Base-by-base conservation (phyloP, 1,139 yeast genomes). In the Lodderomyces margitis region DNA sequence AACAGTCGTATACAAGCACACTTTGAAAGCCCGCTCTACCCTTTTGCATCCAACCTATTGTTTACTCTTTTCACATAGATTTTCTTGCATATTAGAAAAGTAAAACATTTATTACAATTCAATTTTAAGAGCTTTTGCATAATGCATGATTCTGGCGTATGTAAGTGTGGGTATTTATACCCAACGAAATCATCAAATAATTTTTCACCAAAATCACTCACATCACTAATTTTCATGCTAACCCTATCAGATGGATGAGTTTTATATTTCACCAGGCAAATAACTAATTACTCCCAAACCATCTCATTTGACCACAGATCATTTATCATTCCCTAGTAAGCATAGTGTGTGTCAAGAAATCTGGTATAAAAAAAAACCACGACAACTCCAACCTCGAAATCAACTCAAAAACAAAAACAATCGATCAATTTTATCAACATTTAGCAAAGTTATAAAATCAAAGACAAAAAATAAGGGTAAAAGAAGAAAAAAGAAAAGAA, bases 151-250 rank as follows among this genome's bases (percentile, higher is more conserved):
- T 15, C 32, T 15, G 15, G 12, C 32, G 10, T 15, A 5, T 5
- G 9, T 15, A n/a, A n/a, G n/a, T n/a, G n/a, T n/a, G n/a, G n/a
- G 3, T 28, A 15, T 28, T 15, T 28, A 28, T 28, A 28, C 10
- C 32, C 19, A 28, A 14, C 32, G 3, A n/a, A 28, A 28, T 28
- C 32, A 28, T 15, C 32, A 5, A 28, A 28, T 3, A 25, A 28
- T 28, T 28, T 28, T 28, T 28, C 32, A 28, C 32, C 32, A 28
- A 12, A n/a, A n/a, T n/a, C n/a, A n/a, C n/a, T n/a, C n/a, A n/a
- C n/a, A n/a, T n/a, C n/a, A n/a, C n/a, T n/a, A n/a, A n/a, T n/a
- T n/a, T n/a, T n/a, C n/a, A n/a, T n/a, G n/a, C n/a, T n/a, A n/a
- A n/a, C n/a, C n/a, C n/a, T n/a, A n/a, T n/a, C n/a, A n/a, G n/a